These are phyloP conservation scores for Cyberlindnera petersonii DNA, from an alignment of 805 yeast genomes.

Conservation along the genomic window DNA sequence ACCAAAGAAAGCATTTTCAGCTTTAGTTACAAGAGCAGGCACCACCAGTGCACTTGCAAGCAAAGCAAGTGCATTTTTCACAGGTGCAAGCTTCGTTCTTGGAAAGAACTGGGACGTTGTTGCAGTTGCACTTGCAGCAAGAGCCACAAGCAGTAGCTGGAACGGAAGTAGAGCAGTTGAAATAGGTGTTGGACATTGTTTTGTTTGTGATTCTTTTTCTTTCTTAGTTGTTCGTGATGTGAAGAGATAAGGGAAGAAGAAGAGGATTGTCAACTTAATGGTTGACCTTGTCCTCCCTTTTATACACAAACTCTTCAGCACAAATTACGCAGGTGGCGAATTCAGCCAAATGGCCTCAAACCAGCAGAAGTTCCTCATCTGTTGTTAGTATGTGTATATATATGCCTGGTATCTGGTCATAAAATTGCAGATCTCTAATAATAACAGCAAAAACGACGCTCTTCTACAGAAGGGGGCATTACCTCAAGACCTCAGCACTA, in stretches of 20 bases:
- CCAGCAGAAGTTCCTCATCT: not conserved
- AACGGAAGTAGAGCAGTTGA: conserved; percentile 1
- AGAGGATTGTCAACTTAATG: not conserved
- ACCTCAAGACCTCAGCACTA: not conserved
- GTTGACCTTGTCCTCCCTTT: not conserved
- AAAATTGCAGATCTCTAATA: no score
- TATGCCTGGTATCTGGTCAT: no score
- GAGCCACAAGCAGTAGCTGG: not conserved
- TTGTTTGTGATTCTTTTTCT: no score
- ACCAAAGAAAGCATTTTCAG: not conserved
- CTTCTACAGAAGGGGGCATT: not conserved
- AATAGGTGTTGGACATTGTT: no score
- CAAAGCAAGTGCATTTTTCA: not conserved
- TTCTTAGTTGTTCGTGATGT: not conserved
- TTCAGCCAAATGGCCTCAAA: not conserved
- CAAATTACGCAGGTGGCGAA: not conserved
- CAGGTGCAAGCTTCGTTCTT: not conserved
- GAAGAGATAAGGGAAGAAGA: not conserved
- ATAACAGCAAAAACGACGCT: not conserved
- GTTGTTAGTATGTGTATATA: no score
- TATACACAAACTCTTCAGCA: not conserved
- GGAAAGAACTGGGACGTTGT: not conserved
- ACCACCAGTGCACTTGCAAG: not conserved
- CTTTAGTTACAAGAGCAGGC: not conserved
- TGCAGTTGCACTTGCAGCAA: not conserved